Conservation (phyloP, 495 filamentous ascomycete genomes). For the Aspergillus avenaceus region DNA sequence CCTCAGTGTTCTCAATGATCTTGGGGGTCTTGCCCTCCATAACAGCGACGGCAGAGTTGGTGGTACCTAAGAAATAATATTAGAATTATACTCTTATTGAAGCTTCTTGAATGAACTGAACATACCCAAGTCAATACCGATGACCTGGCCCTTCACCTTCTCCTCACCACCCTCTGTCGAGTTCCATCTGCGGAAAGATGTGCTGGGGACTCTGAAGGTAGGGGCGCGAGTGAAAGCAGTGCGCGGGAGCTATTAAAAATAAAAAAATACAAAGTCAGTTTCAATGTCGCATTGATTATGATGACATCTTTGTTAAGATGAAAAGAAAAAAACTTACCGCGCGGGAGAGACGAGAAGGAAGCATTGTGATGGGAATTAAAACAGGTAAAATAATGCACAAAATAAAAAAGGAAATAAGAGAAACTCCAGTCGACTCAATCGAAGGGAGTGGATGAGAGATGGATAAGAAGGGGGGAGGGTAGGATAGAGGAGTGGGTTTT, state of each 20-base stretch:
- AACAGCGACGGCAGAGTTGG: slow-evolving; percentile 94
- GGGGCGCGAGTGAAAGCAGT: slow-evolving; percentile 47
- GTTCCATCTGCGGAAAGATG: slow-evolving; percentile 70
- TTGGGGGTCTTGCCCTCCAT: slow-evolving; percentile 95
- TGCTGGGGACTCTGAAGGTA: slow-evolving; percentile 50
- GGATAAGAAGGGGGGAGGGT: slow-evolving; percentile 27
- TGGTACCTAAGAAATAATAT: slow-evolving; percentile 62
- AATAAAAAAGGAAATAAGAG: slow-evolving; percentile 27
- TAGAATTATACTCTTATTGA: slow-evolving; percentile 17
- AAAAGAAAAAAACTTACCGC: slow-evolving; percentile 59
- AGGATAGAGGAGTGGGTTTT: neutral
- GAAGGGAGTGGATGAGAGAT: slow-evolving; percentile 25
- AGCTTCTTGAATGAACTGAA: slow-evolving; percentile 16
- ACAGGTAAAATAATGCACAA: slow-evolving; percentile 31
- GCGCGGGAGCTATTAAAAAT: slow-evolving; percentile 36
- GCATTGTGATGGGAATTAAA: slow-evolving; percentile 44
- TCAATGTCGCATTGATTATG: slow-evolving; percentile 15
- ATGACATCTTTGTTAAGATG: slow-evolving; percentile 4
- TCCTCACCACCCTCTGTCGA: slow-evolving; percentile 77
- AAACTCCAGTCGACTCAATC: slow-evolving; percentile 40
- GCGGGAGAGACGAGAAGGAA: slow-evolving; percentile 53
- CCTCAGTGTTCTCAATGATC: slow-evolving; percentile 97
- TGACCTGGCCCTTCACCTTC: slow-evolving; percentile 92
- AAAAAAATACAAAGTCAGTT: slow-evolving; percentile 19
- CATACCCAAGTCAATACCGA: slow-evolving; percentile 97